Evolutionary conservation across 352 stramenopile species (phyloP).

Genomic region (Phytophthora aleatoria): DNA sequence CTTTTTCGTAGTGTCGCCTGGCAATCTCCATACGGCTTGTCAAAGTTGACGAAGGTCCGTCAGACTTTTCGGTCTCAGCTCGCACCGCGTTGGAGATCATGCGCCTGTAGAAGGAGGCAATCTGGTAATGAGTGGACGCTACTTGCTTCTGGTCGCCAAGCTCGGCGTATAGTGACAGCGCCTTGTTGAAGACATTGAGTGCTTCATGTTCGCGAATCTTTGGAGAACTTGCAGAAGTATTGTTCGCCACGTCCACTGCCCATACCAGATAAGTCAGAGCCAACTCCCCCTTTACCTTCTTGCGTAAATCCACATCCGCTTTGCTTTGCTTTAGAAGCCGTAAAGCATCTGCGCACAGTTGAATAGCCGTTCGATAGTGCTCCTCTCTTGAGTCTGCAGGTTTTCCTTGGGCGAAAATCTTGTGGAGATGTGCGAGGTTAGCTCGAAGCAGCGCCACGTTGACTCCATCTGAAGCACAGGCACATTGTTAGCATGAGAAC

Average conservation of each 20-base stretch:
- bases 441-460: slow-evolving; percentile 83
- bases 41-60: slow-evolving; percentile 32
- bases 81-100: slow-evolving; percentile 56
- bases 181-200: slow-evolving; percentile 71
- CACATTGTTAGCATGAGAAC: background rate
- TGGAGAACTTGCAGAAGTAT: slow-evolving; percentile 15
- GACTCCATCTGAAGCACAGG: slow-evolving; percentile 52
- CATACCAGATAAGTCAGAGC: slow-evolving; percentile 84
- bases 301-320: slow-evolving; percentile 56
- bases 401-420: slow-evolving; percentile 77
- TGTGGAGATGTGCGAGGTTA: slow-evolving; percentile 86
- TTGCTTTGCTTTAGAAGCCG: slow-evolving; percentile 75
- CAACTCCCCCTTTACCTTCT: slow-evolving; percentile 82
- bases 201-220: slow-evolving; percentile 52
- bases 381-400: slow-evolving; percentile 35
- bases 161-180: slow-evolving; percentile 77
- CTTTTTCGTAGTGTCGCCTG: slow-evolving; percentile 84
- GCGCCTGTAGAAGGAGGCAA: slow-evolving; percentile 77
- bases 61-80: slow-evolving; percentile 16
- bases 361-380: slow-evolving; percentile 66
- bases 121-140: slow-evolving; percentile 85
- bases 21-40: slow-evolving; percentile 83
- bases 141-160: slow-evolving; percentile 72
- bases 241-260: slow-evolving; percentile 65
- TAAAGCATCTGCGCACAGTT: slow-evolving; percentile 68